These are phyloP conservation scores for Dalbergia cochinchinensis DNA, from an alignment of 306 rosid species.

Conservation along the genomic window DNA sequence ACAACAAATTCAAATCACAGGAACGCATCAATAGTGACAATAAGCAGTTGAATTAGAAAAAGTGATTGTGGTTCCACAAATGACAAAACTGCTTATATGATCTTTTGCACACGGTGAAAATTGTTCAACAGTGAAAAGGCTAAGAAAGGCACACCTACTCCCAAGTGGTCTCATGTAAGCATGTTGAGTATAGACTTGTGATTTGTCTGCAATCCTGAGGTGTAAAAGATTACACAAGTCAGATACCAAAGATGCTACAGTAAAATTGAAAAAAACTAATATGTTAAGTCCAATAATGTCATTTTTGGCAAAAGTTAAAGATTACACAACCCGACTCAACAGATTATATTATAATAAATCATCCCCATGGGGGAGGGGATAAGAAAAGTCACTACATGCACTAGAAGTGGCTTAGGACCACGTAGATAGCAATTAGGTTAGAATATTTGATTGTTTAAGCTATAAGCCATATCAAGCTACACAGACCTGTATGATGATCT, in stretches of 20 bases:
- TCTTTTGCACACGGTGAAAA: constrained; percentile 1
- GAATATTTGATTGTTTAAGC: neutral
- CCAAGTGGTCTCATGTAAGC: constrained; percentile 99
- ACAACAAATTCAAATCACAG: constrained; percentile 37
- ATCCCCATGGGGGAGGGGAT: neutral
- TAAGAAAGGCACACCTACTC: constrained; percentile 71
- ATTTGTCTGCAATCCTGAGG: constrained; percentile 95
- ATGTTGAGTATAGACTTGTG: constrained; percentile 98
- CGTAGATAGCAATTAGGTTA: neutral
- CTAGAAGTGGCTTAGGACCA: constrained; percentile 31
- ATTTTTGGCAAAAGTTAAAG: constrained; percentile 5
- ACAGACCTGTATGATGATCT: too few species aligned
- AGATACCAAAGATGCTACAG: constrained; percentile 19
- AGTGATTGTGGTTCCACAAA: neutral
- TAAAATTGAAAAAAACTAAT: constrained; percentile 23
- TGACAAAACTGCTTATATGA: constrained; percentile 7
- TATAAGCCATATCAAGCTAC: too few species aligned
- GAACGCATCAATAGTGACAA: constrained; percentile 40
- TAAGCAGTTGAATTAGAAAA: constrained; percentile 20
- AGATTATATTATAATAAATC: constrained; percentile 5
- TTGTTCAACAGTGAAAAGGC: constrained; percentile 12
- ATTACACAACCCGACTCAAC: constrained; percentile 1
- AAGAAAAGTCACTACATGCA: neutral
- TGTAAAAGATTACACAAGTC: constrained; percentile 42
- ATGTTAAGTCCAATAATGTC: constrained; percentile 7